These are phyloP conservation scores for Syzygium aromaticum DNA, from an alignment of 345 rosid species.

Conservation along the genomic window DNA sequence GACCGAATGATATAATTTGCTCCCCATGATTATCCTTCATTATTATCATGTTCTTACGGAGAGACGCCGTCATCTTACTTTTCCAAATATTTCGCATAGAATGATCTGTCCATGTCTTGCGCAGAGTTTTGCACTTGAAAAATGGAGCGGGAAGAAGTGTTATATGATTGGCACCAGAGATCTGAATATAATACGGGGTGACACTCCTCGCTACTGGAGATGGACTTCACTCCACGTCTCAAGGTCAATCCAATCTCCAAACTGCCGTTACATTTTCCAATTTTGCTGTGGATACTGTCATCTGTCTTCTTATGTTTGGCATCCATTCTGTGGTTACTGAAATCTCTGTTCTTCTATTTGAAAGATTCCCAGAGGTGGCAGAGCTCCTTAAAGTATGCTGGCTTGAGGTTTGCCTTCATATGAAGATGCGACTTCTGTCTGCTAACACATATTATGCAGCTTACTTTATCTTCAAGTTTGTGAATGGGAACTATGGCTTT, in stretches of 20 bases:
- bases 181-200: constrained; percentile 20
- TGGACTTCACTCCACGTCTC: constrained; percentile 9
- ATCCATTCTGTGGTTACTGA: not conserved
- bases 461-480: constrained; percentile 27
- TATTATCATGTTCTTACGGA: not conserved
- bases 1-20: not conserved
- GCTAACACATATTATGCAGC: constrained; percentile 26
- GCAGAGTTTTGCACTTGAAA: constrained; percentile 22
- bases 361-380: constrained; percentile 34
- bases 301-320: not conserved
- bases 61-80: not conserved
- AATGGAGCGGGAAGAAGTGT: constrained; percentile 26
- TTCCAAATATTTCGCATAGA: not conserved
- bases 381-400: constrained; percentile 34
- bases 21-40: not conserved
- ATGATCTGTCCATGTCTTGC: not conserved
- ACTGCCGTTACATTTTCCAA: not conserved
- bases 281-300: not conserved
- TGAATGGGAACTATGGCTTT: constrained; percentile 17
- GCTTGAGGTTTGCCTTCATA: constrained; percentile 35
- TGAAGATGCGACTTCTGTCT: constrained; percentile 25
- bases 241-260: constrained; percentile 4
- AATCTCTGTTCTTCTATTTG: not conserved
- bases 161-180: constrained; percentile 19
- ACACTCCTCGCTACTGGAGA: constrained; percentile 15